Evolutionary conservation across 805 yeast genomes (phyloP), one percentile per base, ranked within the genome.

Genomic region (Yarrowia sp.): DNA sequence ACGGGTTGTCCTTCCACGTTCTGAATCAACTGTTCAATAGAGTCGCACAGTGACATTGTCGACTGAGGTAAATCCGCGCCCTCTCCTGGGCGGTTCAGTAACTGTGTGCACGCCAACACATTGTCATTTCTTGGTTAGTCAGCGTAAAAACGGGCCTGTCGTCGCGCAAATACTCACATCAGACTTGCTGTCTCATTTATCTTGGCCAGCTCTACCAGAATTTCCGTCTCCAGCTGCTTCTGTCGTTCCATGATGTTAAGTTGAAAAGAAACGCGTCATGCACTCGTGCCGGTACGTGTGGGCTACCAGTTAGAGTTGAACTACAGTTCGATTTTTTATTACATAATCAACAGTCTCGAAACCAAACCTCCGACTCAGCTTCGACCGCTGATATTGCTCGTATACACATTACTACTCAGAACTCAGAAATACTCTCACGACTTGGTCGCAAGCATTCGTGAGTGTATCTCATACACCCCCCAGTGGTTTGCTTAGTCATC

Each of bases 221-320:
- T 39, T 15, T 55, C 63, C 14, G 47, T 42, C 30, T 55, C 63
- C 36, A 55, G 47, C 17, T 55, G 39, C n/a, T 40, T 55, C 10
- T 55, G 63, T 55, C 47, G 63, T n/a, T 55, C 63, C 63, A 55
- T 55, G 38, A n/a, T 40, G 52, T 30, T 36, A 1, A 8, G 38
- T 20, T 47, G n/a, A 15, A 24, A 19, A 8, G 14, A 38, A 19
- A 36, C 33, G 58, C 43, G 58, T 13, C 2, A 3, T 40, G 40
- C n/a, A n/a, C n/a, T n/a, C n/a, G n/a, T n/a, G n/a, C n/a, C n/a
- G n/a, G n/a, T n/a, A n/a, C 56, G 42, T 36, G 19, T 20, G 13
- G 5, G 9, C 5, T 15, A 14, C 15, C 19, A 47, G 9, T 14
- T 49, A 24, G 6, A n/a, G 39, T 33, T 36, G 38, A 24, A 24